Conservation (phyloP, 2,329 filamentous ascomycete species). For the Sphaerulina vaccinii region DNA sequence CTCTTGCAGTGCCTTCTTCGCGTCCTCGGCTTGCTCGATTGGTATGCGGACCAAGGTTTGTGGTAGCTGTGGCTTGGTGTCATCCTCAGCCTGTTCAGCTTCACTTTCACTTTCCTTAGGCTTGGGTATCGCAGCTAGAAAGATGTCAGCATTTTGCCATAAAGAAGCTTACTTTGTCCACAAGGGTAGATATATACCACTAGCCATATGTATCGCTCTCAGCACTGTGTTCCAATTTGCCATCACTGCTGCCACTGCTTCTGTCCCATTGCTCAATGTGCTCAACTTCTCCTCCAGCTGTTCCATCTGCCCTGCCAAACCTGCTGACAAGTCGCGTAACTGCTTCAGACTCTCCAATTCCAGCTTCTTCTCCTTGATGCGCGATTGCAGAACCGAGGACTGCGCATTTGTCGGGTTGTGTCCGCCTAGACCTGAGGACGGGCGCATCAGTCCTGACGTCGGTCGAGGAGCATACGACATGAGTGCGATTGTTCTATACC, state of each 20-base stretch:
- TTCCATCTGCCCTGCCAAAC: slow-evolving; percentile 78
- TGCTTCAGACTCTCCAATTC: slow-evolving; percentile 78
- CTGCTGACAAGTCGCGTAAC: slow-evolving; percentile 74
- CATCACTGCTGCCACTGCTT: slow-evolving; percentile 81
- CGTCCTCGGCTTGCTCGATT: slow-evolving; percentile 61
- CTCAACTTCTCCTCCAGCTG: slow-evolving; percentile 73
- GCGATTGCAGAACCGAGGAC: slow-evolving; percentile 68
- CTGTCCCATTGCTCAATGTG: slow-evolving; percentile 77
- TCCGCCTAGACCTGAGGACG: slow-evolving; percentile 39
- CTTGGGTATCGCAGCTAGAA: slow-evolving; percentile 63
- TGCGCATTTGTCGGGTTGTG: slow-evolving; percentile 42
- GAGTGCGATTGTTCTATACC: background rate
- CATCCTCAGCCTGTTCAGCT: slow-evolving; percentile 37
- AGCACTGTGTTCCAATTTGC: slow-evolving; percentile 87
- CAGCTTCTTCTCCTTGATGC: slow-evolving; percentile 81
- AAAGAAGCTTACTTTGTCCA: slow-evolving; percentile 55
- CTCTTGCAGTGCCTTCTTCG: slow-evolving; percentile 31
- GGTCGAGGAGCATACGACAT: slow-evolving; percentile 45
- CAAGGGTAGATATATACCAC: slow-evolving; percentile 67
- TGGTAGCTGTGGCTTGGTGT: slow-evolving; percentile 58
- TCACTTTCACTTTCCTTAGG: slow-evolving; percentile 51
- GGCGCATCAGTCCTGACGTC: slow-evolving; percentile 47
- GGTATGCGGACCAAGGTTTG: slow-evolving; percentile 83
- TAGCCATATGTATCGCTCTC: slow-evolving; percentile 82
- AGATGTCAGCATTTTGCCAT: background rate